Evolutionary conservation across 1,139 yeast genomes (phyloP).

Genomic region (Tardiomyces blankii): DNA sequence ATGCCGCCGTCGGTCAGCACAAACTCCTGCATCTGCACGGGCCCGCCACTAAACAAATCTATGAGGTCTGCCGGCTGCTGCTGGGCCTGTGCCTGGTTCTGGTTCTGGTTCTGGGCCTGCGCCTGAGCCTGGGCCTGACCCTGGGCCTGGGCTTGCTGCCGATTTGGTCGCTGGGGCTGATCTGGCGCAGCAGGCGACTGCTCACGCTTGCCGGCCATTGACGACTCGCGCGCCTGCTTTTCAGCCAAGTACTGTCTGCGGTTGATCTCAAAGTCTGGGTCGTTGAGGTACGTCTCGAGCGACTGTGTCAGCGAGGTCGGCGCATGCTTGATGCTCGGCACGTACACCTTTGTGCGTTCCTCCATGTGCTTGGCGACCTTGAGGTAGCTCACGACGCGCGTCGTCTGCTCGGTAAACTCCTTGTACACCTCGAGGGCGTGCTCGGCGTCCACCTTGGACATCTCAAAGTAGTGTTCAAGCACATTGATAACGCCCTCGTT

Average conservation of each 20-base stretch:
- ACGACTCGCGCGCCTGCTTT: conserved; percentile 30
- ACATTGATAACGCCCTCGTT: conserved; percentile 93
- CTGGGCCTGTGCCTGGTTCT: conserved; percentile 3
- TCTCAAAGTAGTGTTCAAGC: conserved; percentile 89
- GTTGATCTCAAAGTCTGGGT: conserved; percentile 73
- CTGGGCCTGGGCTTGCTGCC: conserved; percentile 6
- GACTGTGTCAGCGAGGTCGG: conserved; percentile 87
- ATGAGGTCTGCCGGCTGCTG: background rate
- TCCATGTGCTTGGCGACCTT: conserved; percentile 85
- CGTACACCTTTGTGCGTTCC: conserved; percentile 76
- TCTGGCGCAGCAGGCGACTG: conserved; percentile 8
- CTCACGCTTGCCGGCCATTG: conserved; percentile 9
- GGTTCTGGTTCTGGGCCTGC: conserved; percentile 3
- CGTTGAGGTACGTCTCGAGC: conserved; percentile 78
- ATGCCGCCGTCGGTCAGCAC: background rate
- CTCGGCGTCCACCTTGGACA: conserved; percentile 77
- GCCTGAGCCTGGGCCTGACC: background rate
- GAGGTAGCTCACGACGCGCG: conserved; percentile 75
- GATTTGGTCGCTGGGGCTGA: conserved; percentile 1
- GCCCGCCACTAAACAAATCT: conserved; percentile 1
- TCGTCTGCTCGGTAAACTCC: conserved; percentile 75
- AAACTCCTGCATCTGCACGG: conserved; percentile 1
- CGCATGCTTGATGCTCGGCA: conserved; percentile 94
- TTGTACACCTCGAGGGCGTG: conserved; percentile 77
- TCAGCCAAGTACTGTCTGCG: conserved; percentile 69